Base-by-base conservation (phyloP, 2,329 filamentous ascomycete genomes). In the Thielaviopsis punctulata region DNA sequence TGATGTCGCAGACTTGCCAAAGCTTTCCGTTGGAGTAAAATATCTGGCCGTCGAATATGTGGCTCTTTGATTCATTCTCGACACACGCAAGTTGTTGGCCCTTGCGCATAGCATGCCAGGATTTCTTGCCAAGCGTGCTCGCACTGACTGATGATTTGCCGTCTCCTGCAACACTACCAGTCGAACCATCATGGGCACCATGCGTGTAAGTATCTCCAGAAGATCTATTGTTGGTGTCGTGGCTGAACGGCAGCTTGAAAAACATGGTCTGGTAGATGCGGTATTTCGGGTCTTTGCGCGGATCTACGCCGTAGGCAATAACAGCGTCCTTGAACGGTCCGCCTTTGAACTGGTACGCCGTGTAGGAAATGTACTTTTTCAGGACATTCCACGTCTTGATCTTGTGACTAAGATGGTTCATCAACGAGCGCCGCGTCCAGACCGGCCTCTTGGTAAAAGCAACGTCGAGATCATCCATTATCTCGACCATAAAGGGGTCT, bases 1-100 rank as follows among this genome's bases (percentile, higher is more conserved):
- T 83, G 52, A 96, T 82, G 64, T 98, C 92, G 67, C 88, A 94
- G 23, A 93, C 76, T 69, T 96, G 92, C 84, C 88, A 98, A 48
- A 92, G 82, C 60, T 92, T 92, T 39, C 88, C 88, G 60, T 95
- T 88, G 1, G 77, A 76, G 15, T 79, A 78, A 52, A 90, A 78
- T 2, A 74, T 75, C 55, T 79, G 72, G 46, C 90, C 90, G 56
- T 93, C 86, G 65, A 95, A 96, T 1, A 90, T 70, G 64, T 96
- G 89, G 51, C 73, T 81, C 25, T 69, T 63, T 19, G 64, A 65
- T 30, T 68, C 63, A 22, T 68, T 66, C 45, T 68, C 67, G 9
- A 64, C 58, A 30, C 66, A 63, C 53, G 63, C 65, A 19, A 65
- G 68, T 6, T 67, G 61, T 24, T 68, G 66, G 13, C 64, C 52